A percentile compares a stretch with the other conserved stretches of the same genome.
phyloP scores from a whole-genome alignment of 257 asterid genomes.

The Nyctanthes arbortristis region DNA sequence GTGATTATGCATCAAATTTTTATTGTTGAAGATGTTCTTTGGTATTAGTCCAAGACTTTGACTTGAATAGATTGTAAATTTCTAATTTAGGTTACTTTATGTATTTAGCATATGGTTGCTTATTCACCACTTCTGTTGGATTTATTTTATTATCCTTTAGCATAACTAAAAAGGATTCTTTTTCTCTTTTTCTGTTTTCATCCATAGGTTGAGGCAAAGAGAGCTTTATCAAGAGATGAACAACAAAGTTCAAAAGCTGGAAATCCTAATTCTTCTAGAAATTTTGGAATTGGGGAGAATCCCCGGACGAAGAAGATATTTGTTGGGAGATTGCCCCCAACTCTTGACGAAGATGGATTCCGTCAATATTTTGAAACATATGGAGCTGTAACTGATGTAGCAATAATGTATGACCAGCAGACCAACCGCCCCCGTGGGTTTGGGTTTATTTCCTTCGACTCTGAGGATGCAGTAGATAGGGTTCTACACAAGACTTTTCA shows the following conservation, averaged over 20 bases:
- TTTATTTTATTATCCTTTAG: neutral
- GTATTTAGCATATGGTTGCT: neutral
- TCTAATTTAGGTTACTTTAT: neutral
- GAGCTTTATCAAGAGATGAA: slow-evolving; percentile 92
- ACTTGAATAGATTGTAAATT: neutral
- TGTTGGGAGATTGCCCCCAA: slow-evolving; percentile 89
- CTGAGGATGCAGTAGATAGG: slow-evolving; percentile 93
- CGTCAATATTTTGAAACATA: slow-evolving; percentile 78
- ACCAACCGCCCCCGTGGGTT: slow-evolving; percentile 96
- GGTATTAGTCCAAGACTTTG: neutral
- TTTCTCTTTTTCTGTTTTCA: neutral
- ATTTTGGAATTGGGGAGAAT: slow-evolving; percentile 63
- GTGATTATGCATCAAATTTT: no score
- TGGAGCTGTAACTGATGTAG: slow-evolving; percentile 80
- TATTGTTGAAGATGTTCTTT: neutral
- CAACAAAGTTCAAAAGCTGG: slow-evolving; percentile 75
- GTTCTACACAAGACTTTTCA: slow-evolving; percentile 86
- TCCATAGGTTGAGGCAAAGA: slow-evolving; percentile 81
- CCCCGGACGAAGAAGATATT: slow-evolving; percentile 82
- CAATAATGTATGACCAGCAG: slow-evolving; percentile 91
- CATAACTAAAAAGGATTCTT: neutral
- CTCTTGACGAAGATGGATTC: slow-evolving; percentile 72
- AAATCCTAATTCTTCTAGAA: slow-evolving; percentile 54
- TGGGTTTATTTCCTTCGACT: slow-evolving; percentile 83
- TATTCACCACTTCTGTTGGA: neutral